Conservation (phyloP, 192 early-diverging fungal genomes). For the Ambispora gerdemannii region DNA sequence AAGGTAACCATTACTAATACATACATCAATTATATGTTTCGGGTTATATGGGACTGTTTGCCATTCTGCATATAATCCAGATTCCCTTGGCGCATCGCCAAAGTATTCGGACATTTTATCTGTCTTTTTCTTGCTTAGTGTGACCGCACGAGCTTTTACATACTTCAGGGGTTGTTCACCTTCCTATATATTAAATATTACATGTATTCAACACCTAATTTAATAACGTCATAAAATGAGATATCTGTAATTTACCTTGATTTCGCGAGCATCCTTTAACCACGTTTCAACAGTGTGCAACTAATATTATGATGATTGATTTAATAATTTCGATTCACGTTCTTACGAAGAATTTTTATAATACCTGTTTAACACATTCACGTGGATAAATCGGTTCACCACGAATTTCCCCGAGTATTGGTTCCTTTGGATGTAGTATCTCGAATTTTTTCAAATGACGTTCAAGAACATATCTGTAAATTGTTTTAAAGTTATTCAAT, state of each 20-base stretch:
- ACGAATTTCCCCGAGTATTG: slow-evolving; percentile 72
- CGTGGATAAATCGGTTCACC: slow-evolving; percentile 81
- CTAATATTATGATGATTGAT: too few species aligned
- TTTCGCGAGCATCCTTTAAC: slow-evolving; percentile 57
- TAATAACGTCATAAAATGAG: not conserved
- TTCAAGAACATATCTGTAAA: slow-evolving; percentile 70
- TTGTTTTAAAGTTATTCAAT: not conserved
- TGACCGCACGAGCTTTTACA: slow-evolving; percentile 46
- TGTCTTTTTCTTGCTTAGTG: slow-evolving; percentile 43
- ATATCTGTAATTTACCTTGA: slow-evolving; percentile 37
- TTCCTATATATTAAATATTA: not conserved
- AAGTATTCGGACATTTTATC: slow-evolving; percentile 35
- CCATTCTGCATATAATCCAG: slow-evolving; percentile 78
- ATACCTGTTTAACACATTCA: slow-evolving; percentile 58
- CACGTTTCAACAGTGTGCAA: slow-evolving; percentile 55
- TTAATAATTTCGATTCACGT: too few species aligned
- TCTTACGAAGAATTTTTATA: too few species aligned
- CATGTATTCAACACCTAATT: not conserved
- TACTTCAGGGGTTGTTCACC: slow-evolving; percentile 41
- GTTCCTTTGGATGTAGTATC: slow-evolving; percentile 64
- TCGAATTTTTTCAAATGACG: slow-evolving; percentile 80
- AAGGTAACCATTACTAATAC: slow-evolving; percentile 14
- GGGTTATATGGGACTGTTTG: slow-evolving; percentile 73
- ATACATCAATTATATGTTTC: slow-evolving; percentile 59
- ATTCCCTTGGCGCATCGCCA: slow-evolving; percentile 34